These are phyloP conservation scores for Nitzschia putrida DNA, from an alignment of 108 stramenopile genomes.

Conservation along the genomic window DNA sequence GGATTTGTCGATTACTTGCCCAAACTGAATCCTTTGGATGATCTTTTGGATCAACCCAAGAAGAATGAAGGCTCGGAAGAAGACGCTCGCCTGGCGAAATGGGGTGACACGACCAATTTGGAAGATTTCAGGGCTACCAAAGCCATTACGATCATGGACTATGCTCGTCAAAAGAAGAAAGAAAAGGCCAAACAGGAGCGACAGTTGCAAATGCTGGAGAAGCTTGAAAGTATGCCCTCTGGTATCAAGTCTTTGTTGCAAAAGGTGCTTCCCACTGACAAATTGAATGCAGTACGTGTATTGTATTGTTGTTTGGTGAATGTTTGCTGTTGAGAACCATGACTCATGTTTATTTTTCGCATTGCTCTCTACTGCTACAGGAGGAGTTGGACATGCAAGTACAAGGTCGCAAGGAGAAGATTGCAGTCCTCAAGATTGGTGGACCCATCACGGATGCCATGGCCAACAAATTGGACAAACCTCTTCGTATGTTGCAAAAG, in stretches of 20 bases:
- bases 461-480: conserved; percentile 46
- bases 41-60: conserved; percentile 46
- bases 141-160: conserved; percentile 30
- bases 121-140: conserved; percentile 33
- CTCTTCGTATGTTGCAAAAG: conserved; percentile 58
- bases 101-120: conserved; percentile 27
- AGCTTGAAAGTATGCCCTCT: not conserved
- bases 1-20: conserved; percentile 67
- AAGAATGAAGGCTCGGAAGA: conserved; percentile 24
- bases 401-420: conserved; percentile 40
- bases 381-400: conserved; percentile 5
- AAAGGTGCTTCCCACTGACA: too few species aligned
- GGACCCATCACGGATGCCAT: conserved; percentile 56
- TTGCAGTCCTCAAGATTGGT: conserved; percentile 61
- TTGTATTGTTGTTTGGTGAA: too few species aligned
- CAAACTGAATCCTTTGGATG: conserved; percentile 50
- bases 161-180: conserved; percentile 14
- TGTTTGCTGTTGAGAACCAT: too few species aligned
- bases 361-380: not conserved
- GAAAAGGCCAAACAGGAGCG: conserved; percentile 9
- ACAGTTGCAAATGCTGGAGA: not conserved
- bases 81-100: not conserved
- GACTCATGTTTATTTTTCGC: too few species aligned
- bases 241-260: conserved; percentile 9
- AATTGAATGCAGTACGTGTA: too few species aligned